Evolutionary conservation across 2,329 filamentous ascomycete genomes (phyloP).

Genomic region (Chlorencoelia australis): DNA sequence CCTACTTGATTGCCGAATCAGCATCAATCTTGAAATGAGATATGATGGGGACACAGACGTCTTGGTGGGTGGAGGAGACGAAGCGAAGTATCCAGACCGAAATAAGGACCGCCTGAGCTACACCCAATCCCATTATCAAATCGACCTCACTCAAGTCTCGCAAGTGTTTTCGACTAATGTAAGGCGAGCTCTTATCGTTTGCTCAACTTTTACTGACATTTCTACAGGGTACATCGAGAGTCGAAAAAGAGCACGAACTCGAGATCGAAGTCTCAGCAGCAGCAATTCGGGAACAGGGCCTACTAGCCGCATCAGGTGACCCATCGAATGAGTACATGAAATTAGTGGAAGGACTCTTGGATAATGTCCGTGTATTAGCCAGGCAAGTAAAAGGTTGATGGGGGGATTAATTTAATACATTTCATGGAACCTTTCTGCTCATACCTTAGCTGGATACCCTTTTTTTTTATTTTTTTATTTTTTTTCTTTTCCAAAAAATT

Average conservation of each 20-base stretch:
- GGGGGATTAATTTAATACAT: too few relatives aligned
- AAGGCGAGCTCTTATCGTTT: slow-evolving; percentile 10
- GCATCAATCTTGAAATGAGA: slow-evolving; percentile 87
- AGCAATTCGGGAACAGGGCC: slow-evolving; percentile 56
- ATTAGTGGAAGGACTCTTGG: slow-evolving; percentile 62
- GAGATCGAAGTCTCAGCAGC: slow-evolving; percentile 65
- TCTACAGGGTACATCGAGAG: slow-evolving; percentile 18
- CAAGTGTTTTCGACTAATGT: slow-evolving; percentile 52
- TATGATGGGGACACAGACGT: slow-evolving; percentile 60
- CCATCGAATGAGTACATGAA: slow-evolving; percentile 52
- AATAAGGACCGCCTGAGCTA: slow-evolving; percentile 91
- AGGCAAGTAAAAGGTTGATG: too few relatives aligned
- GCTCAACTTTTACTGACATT: slow-evolving; percentile 3
- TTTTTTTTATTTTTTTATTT: too few relatives aligned
- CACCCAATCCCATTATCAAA: slow-evolving; percentile 73
- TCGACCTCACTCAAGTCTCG: slow-evolving; percentile 88
- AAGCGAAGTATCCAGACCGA: slow-evolving; percentile 42
- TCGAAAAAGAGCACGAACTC: slow-evolving; percentile 65
- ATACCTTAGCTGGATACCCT: too few relatives aligned
- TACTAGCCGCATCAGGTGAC: slow-evolving; percentile 37
- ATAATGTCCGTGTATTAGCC: slow-evolving; percentile 41
- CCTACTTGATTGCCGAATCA: slow-evolving; percentile 83
- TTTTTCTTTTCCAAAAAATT: too few relatives aligned
- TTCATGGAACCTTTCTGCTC: too few relatives aligned
- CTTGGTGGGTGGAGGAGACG: slow-evolving; percentile 34